phyloP scores from a whole-genome alignment of 2,329 filamentous ascomycete genomes.

The Acrocalymma vagum region DNA sequence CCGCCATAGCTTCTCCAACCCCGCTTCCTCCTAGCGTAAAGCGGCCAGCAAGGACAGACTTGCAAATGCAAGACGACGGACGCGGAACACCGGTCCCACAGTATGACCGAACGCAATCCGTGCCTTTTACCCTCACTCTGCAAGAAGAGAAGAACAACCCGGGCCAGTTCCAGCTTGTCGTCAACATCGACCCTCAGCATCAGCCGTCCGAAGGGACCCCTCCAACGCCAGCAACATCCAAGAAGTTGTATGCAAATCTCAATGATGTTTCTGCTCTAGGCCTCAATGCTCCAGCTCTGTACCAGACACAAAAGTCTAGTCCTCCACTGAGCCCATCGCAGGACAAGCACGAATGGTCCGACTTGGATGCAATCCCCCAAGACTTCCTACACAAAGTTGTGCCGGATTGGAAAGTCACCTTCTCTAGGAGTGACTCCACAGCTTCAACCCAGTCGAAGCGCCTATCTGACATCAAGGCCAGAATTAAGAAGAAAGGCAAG shows the following conservation, averaged over 20 bases:
- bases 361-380: slow-evolving; percentile 35
- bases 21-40: slow-evolving; percentile 19
- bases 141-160: slow-evolving; percentile 40
- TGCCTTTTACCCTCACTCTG: slow-evolving; percentile 38
- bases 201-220: slow-evolving; percentile 9
- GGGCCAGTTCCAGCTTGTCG: slow-evolving; percentile 41
- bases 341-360: slow-evolving; percentile 37
- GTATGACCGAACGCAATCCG: slow-evolving; percentile 34
- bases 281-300: slow-evolving; percentile 22
- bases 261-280: slow-evolving; percentile 24
- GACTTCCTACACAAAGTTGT: slow-evolving; percentile 40
- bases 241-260: slow-evolving; percentile 19
- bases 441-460: slow-evolving; percentile 32
- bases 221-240: slow-evolving; percentile 13
- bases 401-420: slow-evolving; percentile 38
- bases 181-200: slow-evolving; percentile 32
- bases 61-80: slow-evolving; percentile 22
- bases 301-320: slow-evolving; percentile 30
- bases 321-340: slow-evolving; percentile 32
- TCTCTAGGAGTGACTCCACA: slow-evolving; percentile 35
- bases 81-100: slow-evolving; percentile 36
- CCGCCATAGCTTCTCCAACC: slow-evolving; percentile 29
- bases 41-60: slow-evolving; percentile 17
- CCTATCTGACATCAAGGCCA: slow-evolving; percentile 40
- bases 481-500: slow-evolving; percentile 43